These are phyloP conservation scores for Saprolegnia parasitica DNA, from an alignment of 352 stramenopile genomes.

Conservation along the genomic window DNA sequence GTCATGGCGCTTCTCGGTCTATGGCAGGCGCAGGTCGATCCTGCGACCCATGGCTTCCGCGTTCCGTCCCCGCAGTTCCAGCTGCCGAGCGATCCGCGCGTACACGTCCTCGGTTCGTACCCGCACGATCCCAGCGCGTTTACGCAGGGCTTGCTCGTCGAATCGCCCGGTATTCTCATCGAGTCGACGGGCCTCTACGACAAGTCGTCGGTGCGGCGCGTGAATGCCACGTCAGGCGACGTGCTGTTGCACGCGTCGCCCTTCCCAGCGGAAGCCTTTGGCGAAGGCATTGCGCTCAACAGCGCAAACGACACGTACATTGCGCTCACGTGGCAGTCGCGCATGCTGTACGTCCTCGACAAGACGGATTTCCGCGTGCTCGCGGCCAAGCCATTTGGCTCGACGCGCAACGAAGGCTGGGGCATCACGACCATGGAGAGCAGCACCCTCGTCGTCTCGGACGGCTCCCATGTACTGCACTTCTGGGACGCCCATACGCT, in stretches of 20 bases:
- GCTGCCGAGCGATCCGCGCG: conserved; percentile 31
- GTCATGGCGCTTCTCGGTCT: background rate
- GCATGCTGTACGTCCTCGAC: conserved; percentile 86
- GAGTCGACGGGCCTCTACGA: conserved; percentile 89
- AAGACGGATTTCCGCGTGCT: conserved; percentile 33
- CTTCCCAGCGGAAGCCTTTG: conserved; percentile 68
- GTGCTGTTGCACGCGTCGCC: conserved; percentile 63
- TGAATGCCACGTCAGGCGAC: conserved; percentile 81
- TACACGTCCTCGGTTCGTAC: conserved; percentile 65
- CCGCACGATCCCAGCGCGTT: conserved; percentile 81
- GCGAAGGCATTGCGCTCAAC: conserved; percentile 86
- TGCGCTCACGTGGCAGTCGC: conserved; percentile 89
- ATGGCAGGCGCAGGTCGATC: conserved; percentile 5
- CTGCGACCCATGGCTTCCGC: background rate
- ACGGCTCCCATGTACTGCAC: conserved; percentile 85
- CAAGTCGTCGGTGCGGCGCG: conserved; percentile 78
- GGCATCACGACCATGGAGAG: conserved; percentile 85
- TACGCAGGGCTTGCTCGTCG: conserved; percentile 78
- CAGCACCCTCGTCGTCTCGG: conserved; percentile 78
- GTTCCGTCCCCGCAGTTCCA: conserved; percentile 1
- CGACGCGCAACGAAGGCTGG: conserved; percentile 86
- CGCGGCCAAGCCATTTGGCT: conserved; percentile 34
- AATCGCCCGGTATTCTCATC: conserved; percentile 74
- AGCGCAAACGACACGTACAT: conserved; percentile 61
- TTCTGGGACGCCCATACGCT: conserved; percentile 89